Evolutionary conservation across 805 yeast genomes (phyloP), one percentile per base, ranked within the genome.

Genomic region (Candida parachauliodes): DNA sequence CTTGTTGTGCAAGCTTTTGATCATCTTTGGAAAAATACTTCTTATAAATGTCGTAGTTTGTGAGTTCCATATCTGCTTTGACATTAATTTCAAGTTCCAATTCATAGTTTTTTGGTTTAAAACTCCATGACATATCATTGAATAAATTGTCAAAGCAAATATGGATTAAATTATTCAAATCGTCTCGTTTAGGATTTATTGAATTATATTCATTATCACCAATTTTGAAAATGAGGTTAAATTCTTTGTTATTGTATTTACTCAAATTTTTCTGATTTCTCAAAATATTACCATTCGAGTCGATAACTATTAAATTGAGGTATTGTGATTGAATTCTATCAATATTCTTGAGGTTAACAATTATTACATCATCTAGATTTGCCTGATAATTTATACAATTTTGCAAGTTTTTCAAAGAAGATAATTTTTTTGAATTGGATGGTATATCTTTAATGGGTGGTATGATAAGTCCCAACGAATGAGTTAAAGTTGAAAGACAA

Each of bases 81-180:
- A 68, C 57, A 34, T 60, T 58, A 14, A 68, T 69, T 11, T 37
- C 46, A 25, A 68, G 32, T 39, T 60, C 60, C 10, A 68, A 50
- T 27, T 68, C 70, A 24, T 57, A 50, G 4, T 49, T 20, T 17
- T 42, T 42, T 5, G 70, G 66, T 12, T 50, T 48, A 44, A 64
- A 68, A 14, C 70, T 60, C 72, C 72, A 68, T 7, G 70, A 62
- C 42, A 61, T 59, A 46, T 68, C 74, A 29, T 45, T 49, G 49
- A 59, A 68, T 21, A 66, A 36, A 44, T 68, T 68, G 48, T 68
- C 72, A 49, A 68, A 68, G 44, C 74, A 68, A 12, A 68, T 51
- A 44, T 63, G 54, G 14, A 68, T 54, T 26, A 52, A 47, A 18
- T 48, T 14, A 14, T 23, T 21, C n/a, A n/a, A n/a, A 2, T 34